Percentiles rank a stretch among this genome's conserved stretches.
These are phyloP conservation scores for Lathyrus sativus DNA, from an alignment of 306 rosid species.

Conservation along the genomic window DNA sequence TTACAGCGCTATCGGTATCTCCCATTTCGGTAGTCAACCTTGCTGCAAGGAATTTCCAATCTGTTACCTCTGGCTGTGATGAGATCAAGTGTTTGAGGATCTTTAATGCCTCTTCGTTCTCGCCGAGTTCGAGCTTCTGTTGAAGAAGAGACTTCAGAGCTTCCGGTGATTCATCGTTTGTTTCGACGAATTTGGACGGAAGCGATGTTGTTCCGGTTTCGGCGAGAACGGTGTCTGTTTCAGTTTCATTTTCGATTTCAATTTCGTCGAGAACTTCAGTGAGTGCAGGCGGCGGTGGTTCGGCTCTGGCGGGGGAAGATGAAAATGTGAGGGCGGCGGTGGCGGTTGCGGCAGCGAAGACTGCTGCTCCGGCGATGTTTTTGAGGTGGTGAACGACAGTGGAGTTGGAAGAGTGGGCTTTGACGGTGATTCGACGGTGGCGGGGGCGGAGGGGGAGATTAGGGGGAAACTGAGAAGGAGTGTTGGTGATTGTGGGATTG, in stretches of 20 bases:
- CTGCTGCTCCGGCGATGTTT: slow-evolving; percentile 57
- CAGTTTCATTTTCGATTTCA: background rate
- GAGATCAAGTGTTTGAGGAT: slow-evolving; percentile 54
- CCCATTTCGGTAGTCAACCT: slow-evolving; percentile 61
- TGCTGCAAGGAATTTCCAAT: slow-evolving; percentile 81
- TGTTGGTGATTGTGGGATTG: slow-evolving; percentile 22
- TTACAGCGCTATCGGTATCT: slow-evolving; percentile 51
- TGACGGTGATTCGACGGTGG: slow-evolving; percentile 42
- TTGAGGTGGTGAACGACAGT: slow-evolving; percentile 47
- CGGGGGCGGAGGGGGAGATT: slow-evolving; percentile 34
- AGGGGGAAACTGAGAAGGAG: slow-evolving; percentile 18
- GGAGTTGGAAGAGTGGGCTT: slow-evolving; percentile 39
- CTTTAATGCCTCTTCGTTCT: slow-evolving; percentile 68
- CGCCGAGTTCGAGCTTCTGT: slow-evolving; percentile 76
- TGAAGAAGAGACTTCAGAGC: slow-evolving; percentile 75
- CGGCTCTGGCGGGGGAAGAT: slow-evolving; percentile 65
- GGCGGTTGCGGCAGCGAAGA: slow-evolving; percentile 49
- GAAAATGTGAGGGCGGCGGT: slow-evolving; percentile 55
- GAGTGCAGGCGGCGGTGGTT: slow-evolving; percentile 39
- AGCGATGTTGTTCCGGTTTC: slow-evolving; percentile 45
- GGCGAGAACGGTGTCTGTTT: background rate
- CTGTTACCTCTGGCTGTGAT: slow-evolving; percentile 64
- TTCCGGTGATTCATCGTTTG: slow-evolving; percentile 50
- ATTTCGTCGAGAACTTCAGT: slow-evolving; percentile 22
- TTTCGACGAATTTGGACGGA: slow-evolving; percentile 57